phyloP scores from a whole-genome alignment of 2,329 filamentous ascomycete species.

The Raffaelea deltoideospora region DNA sequence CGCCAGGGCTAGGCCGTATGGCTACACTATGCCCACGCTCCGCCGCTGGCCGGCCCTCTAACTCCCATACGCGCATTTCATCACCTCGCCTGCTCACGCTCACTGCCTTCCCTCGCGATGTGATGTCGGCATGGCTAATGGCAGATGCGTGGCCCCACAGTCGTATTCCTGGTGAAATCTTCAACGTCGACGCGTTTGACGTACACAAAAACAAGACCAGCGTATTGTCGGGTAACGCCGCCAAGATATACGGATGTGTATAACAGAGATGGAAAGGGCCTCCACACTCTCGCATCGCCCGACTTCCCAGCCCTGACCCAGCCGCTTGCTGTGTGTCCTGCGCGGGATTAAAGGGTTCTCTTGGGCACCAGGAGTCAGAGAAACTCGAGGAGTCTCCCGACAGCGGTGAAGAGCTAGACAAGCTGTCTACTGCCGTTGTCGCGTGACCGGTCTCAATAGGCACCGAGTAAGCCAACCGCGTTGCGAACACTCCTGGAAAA shows the following conservation, averaged over 20 bases:
- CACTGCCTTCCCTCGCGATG: slow-evolving; percentile 71
- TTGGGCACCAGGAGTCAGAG: not conserved
- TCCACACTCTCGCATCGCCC: no score
- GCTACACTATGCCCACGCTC: slow-evolving; percentile 30
- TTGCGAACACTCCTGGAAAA: slow-evolving; percentile 21
- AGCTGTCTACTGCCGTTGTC: no score
- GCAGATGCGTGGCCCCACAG: slow-evolving; percentile 89
- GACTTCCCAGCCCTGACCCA: no score
- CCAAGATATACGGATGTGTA: slow-evolving; percentile 70
- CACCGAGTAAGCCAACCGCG: slow-evolving; percentile 24
- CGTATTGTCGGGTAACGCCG: slow-evolving; percentile 76
- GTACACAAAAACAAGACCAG: slow-evolving; percentile 69
- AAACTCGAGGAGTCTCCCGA: not conserved
- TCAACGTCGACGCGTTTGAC: slow-evolving; percentile 50
- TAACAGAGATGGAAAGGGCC: slow-evolving; percentile 53
- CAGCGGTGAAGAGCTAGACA: no score
- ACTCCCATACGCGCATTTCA: slow-evolving; percentile 75
- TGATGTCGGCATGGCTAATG: slow-evolving; percentile 74
- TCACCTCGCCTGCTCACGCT: slow-evolving; percentile 73
- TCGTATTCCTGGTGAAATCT: slow-evolving; percentile 56
- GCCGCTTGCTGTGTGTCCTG: no score
- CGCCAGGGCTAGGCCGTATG: slow-evolving; percentile 23
- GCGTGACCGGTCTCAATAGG: slow-evolving; percentile 7
- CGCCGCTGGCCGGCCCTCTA: slow-evolving; percentile 42
- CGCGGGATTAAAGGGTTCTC: no score